Evolutionary conservation across 306 rosid species (phyloP).

Genomic region (Spatholobus suberectus): DNA sequence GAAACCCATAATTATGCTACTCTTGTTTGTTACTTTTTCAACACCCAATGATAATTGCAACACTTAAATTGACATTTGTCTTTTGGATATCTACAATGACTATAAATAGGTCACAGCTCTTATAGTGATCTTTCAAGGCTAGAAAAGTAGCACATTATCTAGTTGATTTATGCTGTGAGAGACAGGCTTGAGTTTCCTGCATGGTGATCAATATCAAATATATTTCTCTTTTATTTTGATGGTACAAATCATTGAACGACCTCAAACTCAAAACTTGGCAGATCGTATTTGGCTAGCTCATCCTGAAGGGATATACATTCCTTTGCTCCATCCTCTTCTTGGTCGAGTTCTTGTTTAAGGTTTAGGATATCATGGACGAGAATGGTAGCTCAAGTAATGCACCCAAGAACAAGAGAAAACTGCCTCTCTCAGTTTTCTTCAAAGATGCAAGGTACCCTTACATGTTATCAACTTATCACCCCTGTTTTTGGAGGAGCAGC

Average conservation of each 20-base stretch:
- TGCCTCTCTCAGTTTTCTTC: slow-evolving; percentile 87
- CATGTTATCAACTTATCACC: background rate
- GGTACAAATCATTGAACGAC: background rate
- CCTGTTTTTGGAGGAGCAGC: background rate
- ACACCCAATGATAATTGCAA: background rate
- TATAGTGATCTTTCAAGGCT: background rate
- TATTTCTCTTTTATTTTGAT: background rate
- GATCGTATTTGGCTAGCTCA: slow-evolving; percentile 22
- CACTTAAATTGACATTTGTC: background rate
- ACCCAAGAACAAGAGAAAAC: slow-evolving; percentile 54
- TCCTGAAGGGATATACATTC: background rate
- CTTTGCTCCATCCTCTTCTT: background rate
- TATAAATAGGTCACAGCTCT: background rate
- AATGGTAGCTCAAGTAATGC: slow-evolving; percentile 39
- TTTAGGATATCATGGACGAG: slow-evolving; percentile 53
- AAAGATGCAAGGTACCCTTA: slow-evolving; percentile 76
- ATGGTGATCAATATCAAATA: background rate
- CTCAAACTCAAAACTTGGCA: slow-evolving; percentile 31
- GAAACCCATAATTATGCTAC: background rate
- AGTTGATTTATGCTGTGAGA: background rate
- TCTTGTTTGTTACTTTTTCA: slow-evolving; percentile 8
- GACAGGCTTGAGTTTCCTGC: background rate
- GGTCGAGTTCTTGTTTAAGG: slow-evolving; percentile 19
- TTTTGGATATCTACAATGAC: background rate
- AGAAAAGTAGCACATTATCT: background rate